phyloP scores from a whole-genome alignment of 2,329 filamentous ascomycete species.

The Ambrosiella beaveri region DNA sequence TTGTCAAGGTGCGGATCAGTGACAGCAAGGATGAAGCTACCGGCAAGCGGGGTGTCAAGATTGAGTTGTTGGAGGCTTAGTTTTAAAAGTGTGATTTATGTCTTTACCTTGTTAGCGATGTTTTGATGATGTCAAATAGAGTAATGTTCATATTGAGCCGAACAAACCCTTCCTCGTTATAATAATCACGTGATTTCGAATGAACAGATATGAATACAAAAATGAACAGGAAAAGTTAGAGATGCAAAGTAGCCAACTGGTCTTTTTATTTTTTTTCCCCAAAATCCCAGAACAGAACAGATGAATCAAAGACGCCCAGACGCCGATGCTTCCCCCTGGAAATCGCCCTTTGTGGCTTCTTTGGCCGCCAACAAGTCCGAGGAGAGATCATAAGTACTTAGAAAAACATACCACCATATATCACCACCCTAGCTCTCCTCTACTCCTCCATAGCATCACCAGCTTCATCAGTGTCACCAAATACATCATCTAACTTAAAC shows the following conservation, averaged over 20 bases:
- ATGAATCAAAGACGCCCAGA: slow-evolving; percentile 13
- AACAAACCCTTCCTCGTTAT: too few relatives aligned
- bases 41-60: slow-evolving; percentile 82
- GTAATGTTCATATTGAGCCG: too few relatives aligned
- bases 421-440: slow-evolving; percentile 8
- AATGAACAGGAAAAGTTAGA: not conserved
- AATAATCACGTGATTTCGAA: not conserved
- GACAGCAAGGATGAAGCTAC: slow-evolving; percentile 89
- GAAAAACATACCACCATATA: slow-evolving; percentile 6
- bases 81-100: not conserved
- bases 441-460: slow-evolving; percentile 37
- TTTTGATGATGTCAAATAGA: not conserved
- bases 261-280: slow-evolving; percentile 12
- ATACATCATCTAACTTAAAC: slow-evolving; percentile 86
- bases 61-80: slow-evolving; percentile 40
- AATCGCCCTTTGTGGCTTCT: not conserved
- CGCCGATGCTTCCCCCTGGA: slow-evolving; percentile 16
- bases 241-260: slow-evolving; percentile 9
- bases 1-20: slow-evolving; percentile 72
- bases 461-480: slow-evolving; percentile 34
- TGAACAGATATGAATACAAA: not conserved
- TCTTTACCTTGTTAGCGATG: not conserved
- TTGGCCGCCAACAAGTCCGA: not conserved
- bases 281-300: slow-evolving; percentile 15
- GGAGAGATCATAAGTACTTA: not conserved